Base-by-base conservation (phyloP, 2,329 filamentous ascomycete genomes). In the Fusarium mundagurra region DNA sequence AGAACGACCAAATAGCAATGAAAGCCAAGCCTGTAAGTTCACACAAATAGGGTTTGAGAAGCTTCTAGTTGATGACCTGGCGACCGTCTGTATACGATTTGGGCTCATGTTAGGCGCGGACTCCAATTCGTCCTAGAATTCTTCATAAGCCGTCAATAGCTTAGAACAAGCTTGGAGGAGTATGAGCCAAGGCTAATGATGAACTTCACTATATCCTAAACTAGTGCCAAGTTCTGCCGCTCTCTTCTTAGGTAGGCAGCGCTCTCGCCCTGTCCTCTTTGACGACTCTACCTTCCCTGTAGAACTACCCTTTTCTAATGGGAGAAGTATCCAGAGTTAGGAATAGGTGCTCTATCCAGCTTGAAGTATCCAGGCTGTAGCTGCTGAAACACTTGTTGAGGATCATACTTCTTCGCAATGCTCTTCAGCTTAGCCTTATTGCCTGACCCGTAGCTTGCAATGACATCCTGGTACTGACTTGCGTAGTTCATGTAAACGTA, bases 281-380 rank as follows among this genome's bases (percentile, higher is more conserved):
- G 27, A 16, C 27, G 13, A 29, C 0, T 9, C 4, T 48, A 13
- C 20, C 13, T n/a, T n/a, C 20, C 5, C 20, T 31, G 20, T 31
- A n/a, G 27, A 6, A 4, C 9, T 12, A 18, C 18, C 10, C 8
- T 18, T 13, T 36, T 48, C n/a, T 29, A 59, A 17, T 36, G 31
- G 20, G 55, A 59, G 41, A 48, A 59, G 3, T 59, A 50, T 11
- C 33, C 45, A 29, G 67, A 67, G 36, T 47, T 31, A 9, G 51
- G 67, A 1, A 72, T 38, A 8, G 70, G 70, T 1, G 70, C 68
- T 16, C 70, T 34, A 5, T 73, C 60, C 34, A 85, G 60, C 70
- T 85, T 71, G 27, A 72, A 72, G 47, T 60, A 63, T 8, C 67
- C 68, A 9, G 33, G 48, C 36, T 69, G 68, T 12, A 71, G 31